phyloP scores from a whole-genome alignment of 208 protist species.

The Tetramitus jugosus region DNA sequence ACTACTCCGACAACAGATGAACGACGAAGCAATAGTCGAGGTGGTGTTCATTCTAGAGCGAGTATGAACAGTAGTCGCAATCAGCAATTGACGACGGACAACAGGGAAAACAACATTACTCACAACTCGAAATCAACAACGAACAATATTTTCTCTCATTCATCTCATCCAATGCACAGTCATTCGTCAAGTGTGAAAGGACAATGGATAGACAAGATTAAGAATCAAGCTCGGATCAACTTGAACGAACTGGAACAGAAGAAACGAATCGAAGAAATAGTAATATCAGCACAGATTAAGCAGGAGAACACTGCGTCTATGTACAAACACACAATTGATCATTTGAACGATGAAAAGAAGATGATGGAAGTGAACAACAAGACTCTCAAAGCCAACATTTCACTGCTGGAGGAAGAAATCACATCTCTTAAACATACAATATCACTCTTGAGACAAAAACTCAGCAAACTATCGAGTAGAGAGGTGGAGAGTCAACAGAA shows the following conservation, averaged over 20 bases:
- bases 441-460: conserved; percentile 7
- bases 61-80: neutral
- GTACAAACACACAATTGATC: neutral
- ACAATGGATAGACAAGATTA: neutral
- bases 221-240: neutral
- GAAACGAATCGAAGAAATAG: neutral
- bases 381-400: neutral
- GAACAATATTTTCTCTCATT: no score
- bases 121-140: no score
- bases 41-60: neutral
- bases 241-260: neutral
- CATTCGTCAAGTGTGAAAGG: neutral
- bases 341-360: neutral
- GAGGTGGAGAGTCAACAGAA: conserved; percentile 17
- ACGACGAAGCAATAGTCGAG: no score
- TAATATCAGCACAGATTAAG: neutral
- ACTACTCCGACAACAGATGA: no score
- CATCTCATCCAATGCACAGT: neutral
- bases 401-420: conserved; percentile 1
- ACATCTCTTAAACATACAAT: conserved; percentile 19
- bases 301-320: neutral
- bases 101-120: no score
- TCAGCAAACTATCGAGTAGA: neutral
- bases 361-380: neutral
- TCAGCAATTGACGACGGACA: no score